A percentile compares a stretch with the other conserved stretches of the same genome.
Conservation (phyloP, 2,329 filamentous ascomycete species). For the Colletotrichum sublineola region DNA sequence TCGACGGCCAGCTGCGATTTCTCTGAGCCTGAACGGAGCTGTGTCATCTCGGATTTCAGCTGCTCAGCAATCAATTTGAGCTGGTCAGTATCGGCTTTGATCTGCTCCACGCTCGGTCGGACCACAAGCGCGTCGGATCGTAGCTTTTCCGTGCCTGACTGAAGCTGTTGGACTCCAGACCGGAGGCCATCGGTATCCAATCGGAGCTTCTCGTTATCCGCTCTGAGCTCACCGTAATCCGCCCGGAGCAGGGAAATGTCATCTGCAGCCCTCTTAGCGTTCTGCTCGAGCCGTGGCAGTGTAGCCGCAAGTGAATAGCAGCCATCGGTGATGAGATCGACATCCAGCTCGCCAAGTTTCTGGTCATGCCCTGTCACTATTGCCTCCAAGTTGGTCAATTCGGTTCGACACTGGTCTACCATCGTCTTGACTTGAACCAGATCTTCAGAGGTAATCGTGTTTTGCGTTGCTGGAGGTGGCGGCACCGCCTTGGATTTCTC, state of each 20-base stretch:
- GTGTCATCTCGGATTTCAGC: neutral
- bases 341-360: constrained; percentile 35
- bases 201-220: constrained; percentile 6
- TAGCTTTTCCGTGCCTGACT: neutral
- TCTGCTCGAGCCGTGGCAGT: constrained; percentile 29
- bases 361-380: constrained; percentile 16
- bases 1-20: neutral
- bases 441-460: neutral
- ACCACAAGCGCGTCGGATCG: neutral
- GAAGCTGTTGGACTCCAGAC: constrained; percentile 8
- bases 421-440: constrained; percentile 6
- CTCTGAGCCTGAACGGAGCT: neutral
- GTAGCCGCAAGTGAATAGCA: constrained; percentile 15
- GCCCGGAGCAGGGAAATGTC: constrained; percentile 5
- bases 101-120: neutral
- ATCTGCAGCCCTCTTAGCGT: constrained; percentile 2
- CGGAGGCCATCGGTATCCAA: neutral
- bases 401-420: neutral
- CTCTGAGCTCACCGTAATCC: neutral
- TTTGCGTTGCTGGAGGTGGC: neutral
- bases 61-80: constrained; percentile 3
- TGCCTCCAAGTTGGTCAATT: neutral
- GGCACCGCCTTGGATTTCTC: neutral
- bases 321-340: constrained; percentile 25
- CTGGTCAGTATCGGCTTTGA: neutral